Evolutionary conservation across 805 yeast species (phyloP).

Genomic region (Hanseniaspora vineae): DNA sequence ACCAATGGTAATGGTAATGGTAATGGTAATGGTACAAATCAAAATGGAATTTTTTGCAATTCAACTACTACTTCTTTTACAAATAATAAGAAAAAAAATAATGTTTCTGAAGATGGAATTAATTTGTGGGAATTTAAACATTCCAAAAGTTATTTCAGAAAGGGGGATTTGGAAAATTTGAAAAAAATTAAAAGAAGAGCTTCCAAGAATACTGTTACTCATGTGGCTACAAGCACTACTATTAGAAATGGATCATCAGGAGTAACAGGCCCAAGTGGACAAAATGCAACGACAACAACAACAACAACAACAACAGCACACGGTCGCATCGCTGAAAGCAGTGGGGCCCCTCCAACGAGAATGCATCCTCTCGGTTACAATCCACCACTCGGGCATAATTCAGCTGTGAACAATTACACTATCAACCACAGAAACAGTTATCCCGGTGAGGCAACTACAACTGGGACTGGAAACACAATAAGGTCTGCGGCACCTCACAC

Average conservation of each 20-base stretch:
- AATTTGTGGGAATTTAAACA: slow-evolving; percentile 81
- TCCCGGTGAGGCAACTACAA: no score
- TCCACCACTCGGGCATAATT: no score
- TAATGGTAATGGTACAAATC: no score
- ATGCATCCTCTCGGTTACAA: no score
- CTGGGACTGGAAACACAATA: no score
- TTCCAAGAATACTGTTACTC: slow-evolving; percentile 24
- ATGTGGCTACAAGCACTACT: slow-evolving; percentile 7
- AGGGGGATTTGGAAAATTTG: slow-evolving; percentile 67
- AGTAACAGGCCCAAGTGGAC: no score
- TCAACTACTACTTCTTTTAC: background rate
- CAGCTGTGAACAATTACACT: no score
- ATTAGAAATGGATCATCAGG: background rate
- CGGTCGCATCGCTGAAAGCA: background rate
- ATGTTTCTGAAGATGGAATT: slow-evolving; percentile 7
- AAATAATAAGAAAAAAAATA: slow-evolving; percentile 1
- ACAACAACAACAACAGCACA: background rate
- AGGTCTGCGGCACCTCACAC: no score
- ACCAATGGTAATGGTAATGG: no score
- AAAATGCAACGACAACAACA: slow-evolving; percentile 6
- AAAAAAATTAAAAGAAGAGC: slow-evolving; percentile 71
- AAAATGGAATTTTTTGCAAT: background rate
- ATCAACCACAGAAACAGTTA: no score
- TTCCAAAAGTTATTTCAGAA: slow-evolving; percentile 60
- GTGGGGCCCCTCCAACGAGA: background rate